These are phyloP conservation scores for Suillus weaverae DNA, from an alignment of 768 basidiomycete genomes.

Conservation along the genomic window DNA sequence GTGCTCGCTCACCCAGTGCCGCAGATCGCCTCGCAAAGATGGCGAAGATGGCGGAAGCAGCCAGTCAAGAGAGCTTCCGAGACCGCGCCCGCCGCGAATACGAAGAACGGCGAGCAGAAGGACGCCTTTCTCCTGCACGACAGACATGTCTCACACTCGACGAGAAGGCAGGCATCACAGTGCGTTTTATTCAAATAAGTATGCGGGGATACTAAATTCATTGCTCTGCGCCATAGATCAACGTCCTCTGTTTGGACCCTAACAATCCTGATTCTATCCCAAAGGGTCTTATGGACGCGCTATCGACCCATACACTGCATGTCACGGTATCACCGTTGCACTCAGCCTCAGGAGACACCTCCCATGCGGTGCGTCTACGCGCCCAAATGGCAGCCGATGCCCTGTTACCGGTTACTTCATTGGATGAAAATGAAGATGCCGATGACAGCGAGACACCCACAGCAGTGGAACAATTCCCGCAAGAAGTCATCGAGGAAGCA, in stretches of 20 bases:
- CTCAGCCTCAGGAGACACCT: constrained; percentile 9
- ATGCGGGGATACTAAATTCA: constrained; percentile 5
- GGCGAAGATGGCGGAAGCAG: constrained; percentile 58
- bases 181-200: constrained; percentile 12
- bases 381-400: constrained; percentile 77
- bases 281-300: constrained; percentile 56
- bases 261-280: constrained; percentile 66
- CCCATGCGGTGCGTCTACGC: constrained; percentile 51
- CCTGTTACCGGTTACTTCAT: constrained; percentile 46
- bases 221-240: constrained; percentile 53
- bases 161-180: constrained; percentile 66
- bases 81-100: constrained; percentile 73
- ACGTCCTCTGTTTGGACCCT: constrained; percentile 78
- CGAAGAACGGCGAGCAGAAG: constrained; percentile 73
- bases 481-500: constrained; percentile 66
- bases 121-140: constrained; percentile 67
- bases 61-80: constrained; percentile 59
- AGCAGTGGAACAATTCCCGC: constrained; percentile 39
- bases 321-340: constrained; percentile 11
- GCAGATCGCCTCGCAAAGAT: constrained; percentile 71
- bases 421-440: constrained; percentile 41
- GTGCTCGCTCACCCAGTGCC: constrained; percentile 61
- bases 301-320: constrained; percentile 42
- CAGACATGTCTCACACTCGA: constrained; percentile 75
- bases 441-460: constrained; percentile 21